These are phyloP conservation scores for Puccinia triticina DNA, from an alignment of 1,284 basidiomycete species.

Conservation along the genomic window DNA sequence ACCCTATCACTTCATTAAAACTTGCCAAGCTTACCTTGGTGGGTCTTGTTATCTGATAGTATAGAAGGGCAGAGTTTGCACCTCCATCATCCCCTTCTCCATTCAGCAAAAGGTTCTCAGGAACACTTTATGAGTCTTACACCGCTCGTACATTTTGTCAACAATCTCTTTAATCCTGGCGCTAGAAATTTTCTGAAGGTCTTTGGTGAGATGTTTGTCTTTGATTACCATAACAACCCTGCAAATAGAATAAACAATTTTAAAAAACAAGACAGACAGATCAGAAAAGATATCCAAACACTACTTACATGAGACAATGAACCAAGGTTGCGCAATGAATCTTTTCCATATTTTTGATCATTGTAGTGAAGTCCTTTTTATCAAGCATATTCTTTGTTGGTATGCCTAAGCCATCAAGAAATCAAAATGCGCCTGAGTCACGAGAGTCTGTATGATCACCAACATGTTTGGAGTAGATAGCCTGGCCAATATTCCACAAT, in stretches of 20 bases:
- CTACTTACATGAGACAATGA: background rate
- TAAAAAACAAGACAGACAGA: background rate
- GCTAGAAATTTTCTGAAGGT: background rate
- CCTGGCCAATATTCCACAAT: slow-evolving; percentile 11
- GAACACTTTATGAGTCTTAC: no score
- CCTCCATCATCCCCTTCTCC: no score
- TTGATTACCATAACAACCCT: background rate
- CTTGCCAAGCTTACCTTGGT: no score
- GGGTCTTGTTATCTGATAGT: no score
- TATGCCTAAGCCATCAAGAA: background rate
- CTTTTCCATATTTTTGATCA: background rate
- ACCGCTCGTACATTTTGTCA: background rate
- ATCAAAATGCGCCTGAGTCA: slow-evolving; percentile 2
- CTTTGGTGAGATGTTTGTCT: background rate
- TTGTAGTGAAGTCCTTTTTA: slow-evolving; percentile 20
- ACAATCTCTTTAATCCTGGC: no score
- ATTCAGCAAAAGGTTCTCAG: no score
- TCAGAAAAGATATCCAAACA: no score
- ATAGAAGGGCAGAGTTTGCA: no score
- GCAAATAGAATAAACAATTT: background rate
- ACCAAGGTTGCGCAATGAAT: background rate
- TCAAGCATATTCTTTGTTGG: background rate
- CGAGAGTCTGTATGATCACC: background rate
- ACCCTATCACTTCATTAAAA: no score
- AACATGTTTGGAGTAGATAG: background rate